Base-by-base conservation (phyloP, 2,329 filamentous ascomycete species). In the Sclerotinia sclerotiorum region DNA sequence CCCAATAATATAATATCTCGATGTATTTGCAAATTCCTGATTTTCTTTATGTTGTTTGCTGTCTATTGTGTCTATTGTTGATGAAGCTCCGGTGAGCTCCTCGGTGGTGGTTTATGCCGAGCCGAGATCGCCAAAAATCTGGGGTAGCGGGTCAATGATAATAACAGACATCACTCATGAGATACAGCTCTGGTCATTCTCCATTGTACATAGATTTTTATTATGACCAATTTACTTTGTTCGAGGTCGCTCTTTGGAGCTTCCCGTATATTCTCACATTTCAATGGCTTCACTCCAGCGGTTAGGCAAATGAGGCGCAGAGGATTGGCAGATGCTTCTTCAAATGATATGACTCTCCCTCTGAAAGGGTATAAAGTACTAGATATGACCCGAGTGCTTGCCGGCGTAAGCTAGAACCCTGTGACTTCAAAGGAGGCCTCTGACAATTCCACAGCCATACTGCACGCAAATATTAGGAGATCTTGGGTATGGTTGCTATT, bases 401-500 rank as follows among this genome's bases (percentile, higher is more conserved):
- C 95, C 71, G 95, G 95, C 68, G 94, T 97, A 83, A 81, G 90
- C 84, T 49, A 60, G 51, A 42, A 55, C 42, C 66, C 60, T 52
- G 11, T 24, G 4, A 68, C 32, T 42, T 27, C 19, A 10, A 27
- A 19, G 46, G 39, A 55, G 44, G 10, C 60, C 63, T 65, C 69
- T 62, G 29, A 70, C 32, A 6, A 29, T 46, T 52, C 13, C 42
- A 19, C 76, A 98, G 93, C 95, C 95, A 73, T 98, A 98, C 77
- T 97, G 93, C 76, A 98, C 95, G 49, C 95, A 99, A 79, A 97
- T 99, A 66, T 82, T 99, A 13, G 95, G 94, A 68, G 95, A 99
- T 80, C 85, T 99, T 74, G 95, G 95, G 94, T 97, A 87, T 72
- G 11, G 48, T 70, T 54, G 13, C 75, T 75, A 69, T 42, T 51